Base-by-base conservation (phyloP, 768 basidiomycete genomes). In the Leccinum disarticulatum region DNA sequence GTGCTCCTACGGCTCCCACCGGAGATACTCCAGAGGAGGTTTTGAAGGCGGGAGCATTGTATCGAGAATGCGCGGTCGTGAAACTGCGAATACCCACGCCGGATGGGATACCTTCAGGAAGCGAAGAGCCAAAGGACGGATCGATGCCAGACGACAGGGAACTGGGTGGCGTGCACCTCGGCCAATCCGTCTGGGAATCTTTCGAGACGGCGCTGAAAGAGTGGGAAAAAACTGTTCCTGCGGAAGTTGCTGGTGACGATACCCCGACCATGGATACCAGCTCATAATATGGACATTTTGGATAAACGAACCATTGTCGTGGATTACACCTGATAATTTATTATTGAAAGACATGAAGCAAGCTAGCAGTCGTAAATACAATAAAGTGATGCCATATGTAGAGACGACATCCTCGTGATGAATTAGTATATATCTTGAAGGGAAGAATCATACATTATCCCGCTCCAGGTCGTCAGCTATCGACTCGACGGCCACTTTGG, bases 1-100 rank as follows among this genome's bases (percentile, higher is more conserved):
- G 80, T 43, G 68, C 79, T 50, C n/a, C 41, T 9, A 25, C 25
- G 25, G 31, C 62, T 7, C 15, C 65, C 5, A 11, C 46, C 13
- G 65, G 64, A 22, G 65, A 58, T 27, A 25, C 73, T 54, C 74
- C 77, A 6, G 84, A 83, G 58, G 90, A 92, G 66, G 81, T 90
- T 3, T 77, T 93, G 46, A 88, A 87, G 71, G 87, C 90, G 2
- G 91, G 90, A 0, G 87, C 88, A 10, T 71, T 92, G 43, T 93
- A 93, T 64, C 79, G 85, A 9, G 88, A 93, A 64, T 92, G 91
- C 64, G 84, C 87, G 1, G 83, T 88, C 5, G 85, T 88, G 8
- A 71, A 70, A 28, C 62, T 87, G 31, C 71, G 68, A 19, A 72
- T 87, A 30, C 76, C 74, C 22, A 27, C 61, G 9, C 55, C 65